Percentiles rank a stretch among this genome's conserved stretches.
phyloP scores from a whole-genome alignment of 2,329 filamentous ascomycete genomes.

The Xylaria sp. region DNA sequence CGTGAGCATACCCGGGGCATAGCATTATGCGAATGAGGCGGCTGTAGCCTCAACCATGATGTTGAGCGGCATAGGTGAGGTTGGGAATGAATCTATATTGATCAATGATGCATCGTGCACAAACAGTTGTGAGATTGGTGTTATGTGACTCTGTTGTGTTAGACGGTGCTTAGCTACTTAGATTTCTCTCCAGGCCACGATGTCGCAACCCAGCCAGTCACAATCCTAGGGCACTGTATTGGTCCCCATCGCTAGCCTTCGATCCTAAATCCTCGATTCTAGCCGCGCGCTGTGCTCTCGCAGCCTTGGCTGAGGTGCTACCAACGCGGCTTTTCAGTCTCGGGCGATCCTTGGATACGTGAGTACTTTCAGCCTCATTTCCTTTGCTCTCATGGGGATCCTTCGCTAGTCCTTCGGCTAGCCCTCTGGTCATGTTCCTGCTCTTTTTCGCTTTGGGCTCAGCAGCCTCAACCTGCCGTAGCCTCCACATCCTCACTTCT shows the following conservation, averaged over 20 bases:
- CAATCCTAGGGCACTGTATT: constrained; percentile 52
- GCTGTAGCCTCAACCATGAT: background rate
- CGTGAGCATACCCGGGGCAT: background rate
- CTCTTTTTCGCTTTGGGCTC: constrained; percentile 40
- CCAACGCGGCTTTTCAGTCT: constrained; percentile 4
- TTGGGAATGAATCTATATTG: background rate
- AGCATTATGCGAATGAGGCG: too few species aligned
- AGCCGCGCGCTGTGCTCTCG: constrained; percentile 39
- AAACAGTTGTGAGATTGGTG: background rate
- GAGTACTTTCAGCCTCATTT: background rate
- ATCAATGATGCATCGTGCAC: background rate
- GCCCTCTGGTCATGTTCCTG: constrained; percentile 39
- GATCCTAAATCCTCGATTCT: constrained; percentile 34
- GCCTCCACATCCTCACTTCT: constrained; percentile 62
- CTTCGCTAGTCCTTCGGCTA: constrained; percentile 18
- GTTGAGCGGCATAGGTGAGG: background rate
- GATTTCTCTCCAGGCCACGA: background rate
- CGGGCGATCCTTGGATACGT: constrained; percentile 4
- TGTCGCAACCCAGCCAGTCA: constrained; percentile 35
- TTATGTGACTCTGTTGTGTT: background rate
- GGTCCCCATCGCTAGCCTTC: constrained; percentile 39
- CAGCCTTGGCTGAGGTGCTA: constrained; percentile 24
- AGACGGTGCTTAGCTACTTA: background rate
- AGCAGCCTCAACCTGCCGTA: constrained; percentile 53
- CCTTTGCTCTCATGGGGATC: background rate